phyloP scores from a whole-genome alignment of 2,329 filamentous ascomycete genomes.

The Arthrobotrys iridis region DNA sequence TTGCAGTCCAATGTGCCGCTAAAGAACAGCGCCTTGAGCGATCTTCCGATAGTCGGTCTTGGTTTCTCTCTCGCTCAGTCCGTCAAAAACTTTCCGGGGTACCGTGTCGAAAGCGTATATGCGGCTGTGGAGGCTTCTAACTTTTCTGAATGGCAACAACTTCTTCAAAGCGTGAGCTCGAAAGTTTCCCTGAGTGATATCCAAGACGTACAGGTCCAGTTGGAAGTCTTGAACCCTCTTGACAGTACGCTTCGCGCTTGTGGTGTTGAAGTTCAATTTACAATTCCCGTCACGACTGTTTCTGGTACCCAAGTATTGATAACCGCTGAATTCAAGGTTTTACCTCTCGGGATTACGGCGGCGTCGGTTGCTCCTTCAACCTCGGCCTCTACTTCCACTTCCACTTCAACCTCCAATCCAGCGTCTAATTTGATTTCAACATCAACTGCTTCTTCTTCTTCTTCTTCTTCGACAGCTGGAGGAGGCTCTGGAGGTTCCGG shows the following conservation, averaged over 20 bases:
- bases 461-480: background rate
- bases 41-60: background rate
- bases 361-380: background rate
- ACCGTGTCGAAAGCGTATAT: background rate
- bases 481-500: background rate
- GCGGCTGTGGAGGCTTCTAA: background rate
- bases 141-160: background rate
- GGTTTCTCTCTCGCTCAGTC: background rate
- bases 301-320: background rate
- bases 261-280: conserved; percentile 6
- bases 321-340: background rate
- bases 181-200: background rate
- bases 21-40: background rate
- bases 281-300: background rate
- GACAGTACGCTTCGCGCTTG: background rate
- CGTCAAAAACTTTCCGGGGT: background rate
- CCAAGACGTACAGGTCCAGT: background rate
- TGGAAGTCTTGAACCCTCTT: conserved; percentile 5
- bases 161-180: background rate
- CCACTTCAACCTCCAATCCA: background rate
- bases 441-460: background rate
- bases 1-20: background rate
- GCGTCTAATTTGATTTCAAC: background rate
- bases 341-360: background rate
- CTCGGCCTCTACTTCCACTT: no score